A percentile compares a stretch with the other conserved stretches of the same genome.
Evolutionary conservation across 371 early-diverging fungal genomes (phyloP).

Genomic region (Syncephalastrum contaminatum): DNA sequence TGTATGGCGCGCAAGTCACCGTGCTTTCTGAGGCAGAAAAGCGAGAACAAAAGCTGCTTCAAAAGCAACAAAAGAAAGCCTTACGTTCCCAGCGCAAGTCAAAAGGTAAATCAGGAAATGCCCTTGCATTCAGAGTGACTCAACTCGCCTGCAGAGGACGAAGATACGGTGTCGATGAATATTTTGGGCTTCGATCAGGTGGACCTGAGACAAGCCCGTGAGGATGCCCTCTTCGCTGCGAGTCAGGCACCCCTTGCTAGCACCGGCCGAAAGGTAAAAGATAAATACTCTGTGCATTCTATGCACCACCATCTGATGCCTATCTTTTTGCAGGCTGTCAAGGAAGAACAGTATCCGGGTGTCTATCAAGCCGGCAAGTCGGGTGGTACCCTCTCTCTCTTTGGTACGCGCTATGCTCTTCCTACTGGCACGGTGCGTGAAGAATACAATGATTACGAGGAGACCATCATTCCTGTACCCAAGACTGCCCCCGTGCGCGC

Average conservation of each 20-base stretch:
- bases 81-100: constrained; percentile 21
- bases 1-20: constrained; percentile 66
- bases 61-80: constrained; percentile 73
- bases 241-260: constrained; percentile 40
- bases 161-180: constrained; percentile 45
- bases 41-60: constrained; percentile 54
- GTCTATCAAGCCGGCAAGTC: constrained; percentile 58
- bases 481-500: constrained; percentile 55
- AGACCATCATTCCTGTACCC: constrained; percentile 77
- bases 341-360: constrained; percentile 51
- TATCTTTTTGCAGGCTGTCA: constrained; percentile 12
- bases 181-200: constrained; percentile 57
- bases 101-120: constrained; percentile 7
- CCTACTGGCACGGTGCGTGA: constrained; percentile 70
- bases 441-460: constrained; percentile 74
- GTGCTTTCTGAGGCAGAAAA: constrained; percentile 75
- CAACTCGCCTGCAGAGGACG: constrained; percentile 36
- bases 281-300: neutral
- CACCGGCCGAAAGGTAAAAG: constrained; percentile 29
- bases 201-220: constrained; percentile 52
- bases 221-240: constrained; percentile 48
- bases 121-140: neutral
- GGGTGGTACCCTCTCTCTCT: constrained; percentile 51
- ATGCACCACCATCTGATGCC: neutral
- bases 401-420: constrained; percentile 69